Evolutionary conservation across 169 alveolate genomes (phyloP).

Genomic region (Cryptosporidium bovis): DNA sequence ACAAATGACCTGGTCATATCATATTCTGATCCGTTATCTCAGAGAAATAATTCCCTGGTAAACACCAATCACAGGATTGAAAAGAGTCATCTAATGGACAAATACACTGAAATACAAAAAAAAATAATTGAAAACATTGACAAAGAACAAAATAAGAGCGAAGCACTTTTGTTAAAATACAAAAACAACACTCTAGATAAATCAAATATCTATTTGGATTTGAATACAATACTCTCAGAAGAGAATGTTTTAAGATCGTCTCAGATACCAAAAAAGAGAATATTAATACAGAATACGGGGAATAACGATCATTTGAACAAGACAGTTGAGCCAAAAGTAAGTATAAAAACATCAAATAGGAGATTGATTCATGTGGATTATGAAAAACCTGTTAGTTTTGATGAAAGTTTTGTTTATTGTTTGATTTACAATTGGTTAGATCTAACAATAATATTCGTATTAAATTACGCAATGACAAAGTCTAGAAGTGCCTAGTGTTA

Average conservation of each 20-base stretch:
- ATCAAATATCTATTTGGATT: constrained; percentile 11
- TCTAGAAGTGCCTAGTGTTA: no score
- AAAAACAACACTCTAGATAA: not conserved
- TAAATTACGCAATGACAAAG: no score
- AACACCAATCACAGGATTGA: not conserved
- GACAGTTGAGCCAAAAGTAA: not conserved
- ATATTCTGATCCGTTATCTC: constrained; percentile 43
- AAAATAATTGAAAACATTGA: constrained; percentile 5
- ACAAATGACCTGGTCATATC: constrained; percentile 62
- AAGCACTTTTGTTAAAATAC: not conserved
- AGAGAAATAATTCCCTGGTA: constrained; percentile 17
- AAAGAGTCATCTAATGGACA: constrained; percentile 4
- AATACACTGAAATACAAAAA: constrained; percentile 24
- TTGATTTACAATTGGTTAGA: no score
- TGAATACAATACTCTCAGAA: constrained; percentile 48
- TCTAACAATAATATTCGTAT: no score
- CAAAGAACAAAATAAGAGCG: not conserved
- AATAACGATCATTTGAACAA: not conserved
- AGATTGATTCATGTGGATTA: no score
- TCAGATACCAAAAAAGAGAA: constrained; percentile 6
- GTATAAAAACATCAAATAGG: not conserved
- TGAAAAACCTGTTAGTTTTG: no score
- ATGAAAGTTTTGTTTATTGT: no score
- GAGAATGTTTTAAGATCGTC: constrained; percentile 15
- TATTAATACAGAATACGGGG: not conserved